phyloP scores from a whole-genome alignment of 2,329 filamentous ascomycete genomes.

The Talaromyces piceae region DNA sequence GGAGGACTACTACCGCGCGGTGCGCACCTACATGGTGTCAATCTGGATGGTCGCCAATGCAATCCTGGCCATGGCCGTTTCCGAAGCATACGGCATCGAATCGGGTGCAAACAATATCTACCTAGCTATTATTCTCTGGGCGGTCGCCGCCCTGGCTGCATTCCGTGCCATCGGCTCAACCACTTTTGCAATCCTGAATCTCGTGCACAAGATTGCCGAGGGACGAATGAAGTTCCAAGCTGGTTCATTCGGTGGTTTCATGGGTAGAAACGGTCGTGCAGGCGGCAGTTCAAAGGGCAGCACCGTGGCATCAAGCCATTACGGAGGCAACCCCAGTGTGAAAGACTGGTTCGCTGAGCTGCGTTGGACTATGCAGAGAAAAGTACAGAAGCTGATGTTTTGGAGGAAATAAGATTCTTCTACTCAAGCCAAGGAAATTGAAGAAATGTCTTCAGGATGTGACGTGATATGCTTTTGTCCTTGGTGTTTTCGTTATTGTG shows the following conservation, averaged over 20 bases:
- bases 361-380: conserved; percentile 27
- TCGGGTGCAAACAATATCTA: conserved; percentile 79
- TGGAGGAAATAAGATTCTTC: conserved; percentile 24
- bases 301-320: conserved; percentile 13
- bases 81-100: conserved; percentile 69
- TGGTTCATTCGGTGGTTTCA: conserved; percentile 21
- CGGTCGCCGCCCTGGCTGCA: conserved; percentile 74
- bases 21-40: conserved; percentile 96
- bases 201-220: conserved; percentile 78
- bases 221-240: conserved; percentile 60
- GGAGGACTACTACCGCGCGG: conserved; percentile 96
- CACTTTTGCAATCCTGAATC: conserved; percentile 75
- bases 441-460: too few relatives aligned
- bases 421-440: too few relatives aligned
- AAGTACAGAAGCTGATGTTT: conserved; percentile 30
- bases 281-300: conserved; percentile 8
- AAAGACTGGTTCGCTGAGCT: conserved; percentile 30
- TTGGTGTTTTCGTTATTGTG: too few relatives aligned
- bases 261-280: conserved; percentile 6
- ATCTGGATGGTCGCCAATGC: conserved; percentile 91
- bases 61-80: conserved; percentile 86
- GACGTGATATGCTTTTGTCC: too few relatives aligned
- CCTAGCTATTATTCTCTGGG: conserved; percentile 87
- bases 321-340: conserved; percentile 26
- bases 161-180: conserved; percentile 80